Base-by-base conservation (phyloP, 352 stramenopile genomes). In the Pythium chondricola region DNA sequence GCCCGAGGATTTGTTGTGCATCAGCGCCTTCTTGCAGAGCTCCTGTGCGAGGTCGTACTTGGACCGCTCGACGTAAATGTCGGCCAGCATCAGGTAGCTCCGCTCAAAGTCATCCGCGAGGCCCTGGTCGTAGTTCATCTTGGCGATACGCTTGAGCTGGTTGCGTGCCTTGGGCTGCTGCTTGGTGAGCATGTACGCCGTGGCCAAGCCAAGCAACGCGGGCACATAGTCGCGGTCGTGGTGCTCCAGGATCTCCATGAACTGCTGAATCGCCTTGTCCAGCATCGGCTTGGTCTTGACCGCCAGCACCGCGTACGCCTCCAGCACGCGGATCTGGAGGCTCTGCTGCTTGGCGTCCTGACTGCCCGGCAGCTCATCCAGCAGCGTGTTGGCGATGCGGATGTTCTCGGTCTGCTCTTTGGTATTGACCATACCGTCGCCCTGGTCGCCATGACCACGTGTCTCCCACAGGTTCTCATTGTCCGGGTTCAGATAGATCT, bases 11-110 rank as follows among this genome's bases (percentile, higher is more conserved):
- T 96, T 95, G 73, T 98, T 98, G 69, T 96, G 93, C 38, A 85
- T 88, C 20, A 98, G 61, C 33, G 87, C 88, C 18, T 88, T 85
- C 55, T 96, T 93, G 58, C 90, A 98, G 14, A 97, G 78, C 53
- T 96, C 88, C 54, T 97, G 75, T 3, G 91, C 88, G 3, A 98
- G 67, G 42, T 97, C 92, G 45, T 95, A 97, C 68, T 98, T 98
- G 61, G 68, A 75, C 4, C 79, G 72, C 3, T 74, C 74, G 17
- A 98, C 74, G 67, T 97, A 98, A 9, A 98, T 87, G 35, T 98
- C 88, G 14, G 93, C 91, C 2, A 98, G 74, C 36, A 98, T 48
- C 10, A 98, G 69, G 49, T 97, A 98, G 42, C 82, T 95, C 32
- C 75, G 80, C 53, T 98, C 93, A 63, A 97, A 98, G 41, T 97